Evolutionary conservation across 805 yeast genomes (phyloP).

Genomic region (Sungouiella thailandica): DNA sequence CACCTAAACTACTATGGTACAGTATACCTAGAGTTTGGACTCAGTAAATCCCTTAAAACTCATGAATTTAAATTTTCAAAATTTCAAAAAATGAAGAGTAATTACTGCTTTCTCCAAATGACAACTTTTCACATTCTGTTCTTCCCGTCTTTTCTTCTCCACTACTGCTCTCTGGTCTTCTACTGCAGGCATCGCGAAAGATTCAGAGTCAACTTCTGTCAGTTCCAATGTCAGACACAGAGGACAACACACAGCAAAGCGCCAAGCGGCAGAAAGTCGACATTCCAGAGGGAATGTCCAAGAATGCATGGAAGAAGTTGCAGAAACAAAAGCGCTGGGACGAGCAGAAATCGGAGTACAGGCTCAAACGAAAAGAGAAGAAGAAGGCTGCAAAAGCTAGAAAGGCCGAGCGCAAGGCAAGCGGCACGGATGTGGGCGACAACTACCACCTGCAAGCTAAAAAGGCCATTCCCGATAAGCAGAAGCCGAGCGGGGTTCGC

Average conservation of each 20-base stretch:
- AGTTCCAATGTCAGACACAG: too few relatives aligned
- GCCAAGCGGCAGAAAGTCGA: conserved; percentile 13
- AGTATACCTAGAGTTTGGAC: too few relatives aligned
- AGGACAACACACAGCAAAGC: not conserved
- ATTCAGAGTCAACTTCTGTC: too few relatives aligned
- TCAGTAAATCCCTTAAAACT: too few relatives aligned
- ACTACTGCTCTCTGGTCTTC: too few relatives aligned
- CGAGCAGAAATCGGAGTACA: conserved; percentile 57
- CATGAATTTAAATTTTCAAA: too few relatives aligned
- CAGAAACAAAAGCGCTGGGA: conserved; percentile 58
- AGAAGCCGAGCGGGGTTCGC: conserved; percentile 43
- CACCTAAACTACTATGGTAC: too few relatives aligned
- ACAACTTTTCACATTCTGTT: too few relatives aligned
- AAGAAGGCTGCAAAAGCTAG: conserved; percentile 20
- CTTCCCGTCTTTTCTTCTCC: too few relatives aligned
- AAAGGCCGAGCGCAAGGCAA: conserved; percentile 27
- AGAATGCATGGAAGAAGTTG: conserved; percentile 74
- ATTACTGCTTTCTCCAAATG: too few relatives aligned
- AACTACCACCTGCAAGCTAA: conserved; percentile 21
- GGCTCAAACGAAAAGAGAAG: conserved; percentile 53
- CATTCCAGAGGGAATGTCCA: conserved; percentile 85
- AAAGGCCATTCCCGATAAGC: conserved; percentile 39
- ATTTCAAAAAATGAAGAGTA: too few relatives aligned
- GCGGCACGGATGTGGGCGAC: conserved; percentile 7
- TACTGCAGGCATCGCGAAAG: too few relatives aligned